phyloP scores from a whole-genome alignment of 768 basidiomycete species.

The Pleurotus eryngii region DNA sequence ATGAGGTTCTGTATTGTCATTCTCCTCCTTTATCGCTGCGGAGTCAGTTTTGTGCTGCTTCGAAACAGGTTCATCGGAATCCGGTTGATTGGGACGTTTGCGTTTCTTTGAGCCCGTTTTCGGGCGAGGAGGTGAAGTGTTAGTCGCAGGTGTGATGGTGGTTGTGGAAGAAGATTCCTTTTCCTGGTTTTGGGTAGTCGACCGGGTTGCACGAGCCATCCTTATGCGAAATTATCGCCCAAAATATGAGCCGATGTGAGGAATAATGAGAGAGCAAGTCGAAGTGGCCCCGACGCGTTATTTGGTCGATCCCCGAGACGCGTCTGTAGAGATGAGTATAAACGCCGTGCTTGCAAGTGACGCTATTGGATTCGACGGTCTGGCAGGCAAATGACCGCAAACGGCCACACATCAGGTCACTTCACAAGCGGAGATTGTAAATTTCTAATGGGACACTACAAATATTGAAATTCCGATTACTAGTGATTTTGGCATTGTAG shows the following conservation, averaged over 20 bases:
- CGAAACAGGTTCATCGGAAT: slow-evolving; percentile 44
- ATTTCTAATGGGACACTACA: not conserved
- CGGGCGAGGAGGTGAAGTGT: slow-evolving; percentile 17
- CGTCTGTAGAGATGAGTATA: slow-evolving; percentile 4
- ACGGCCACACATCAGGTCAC: not conserved
- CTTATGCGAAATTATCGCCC: slow-evolving; percentile 20
- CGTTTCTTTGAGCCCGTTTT: slow-evolving; percentile 55
- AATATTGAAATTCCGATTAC: not conserved
- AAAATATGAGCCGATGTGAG: slow-evolving; percentile 13
- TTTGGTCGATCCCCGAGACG: not conserved
- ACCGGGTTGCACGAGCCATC: slow-evolving; percentile 76
- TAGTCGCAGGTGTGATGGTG: slow-evolving; percentile 18
- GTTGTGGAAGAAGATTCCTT: slow-evolving; percentile 28
- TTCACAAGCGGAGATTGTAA: not conserved
- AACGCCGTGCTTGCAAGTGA: slow-evolving; percentile 4
- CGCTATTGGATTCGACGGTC: too few relatives aligned
- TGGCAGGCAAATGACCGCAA: not conserved
- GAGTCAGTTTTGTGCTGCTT: slow-evolving; percentile 46
- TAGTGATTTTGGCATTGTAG: not conserved
- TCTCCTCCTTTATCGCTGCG: slow-evolving; percentile 9
- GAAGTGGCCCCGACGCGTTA: slow-evolving; percentile 2
- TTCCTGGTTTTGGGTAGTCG: slow-evolving; percentile 37
- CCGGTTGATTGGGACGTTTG: slow-evolving; percentile 50
- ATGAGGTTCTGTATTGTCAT: not conserved
- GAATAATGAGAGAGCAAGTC: not conserved